phyloP scores from a whole-genome alignment of 1,284 basidiomycete species.

The Marasmius oreades region DNA sequence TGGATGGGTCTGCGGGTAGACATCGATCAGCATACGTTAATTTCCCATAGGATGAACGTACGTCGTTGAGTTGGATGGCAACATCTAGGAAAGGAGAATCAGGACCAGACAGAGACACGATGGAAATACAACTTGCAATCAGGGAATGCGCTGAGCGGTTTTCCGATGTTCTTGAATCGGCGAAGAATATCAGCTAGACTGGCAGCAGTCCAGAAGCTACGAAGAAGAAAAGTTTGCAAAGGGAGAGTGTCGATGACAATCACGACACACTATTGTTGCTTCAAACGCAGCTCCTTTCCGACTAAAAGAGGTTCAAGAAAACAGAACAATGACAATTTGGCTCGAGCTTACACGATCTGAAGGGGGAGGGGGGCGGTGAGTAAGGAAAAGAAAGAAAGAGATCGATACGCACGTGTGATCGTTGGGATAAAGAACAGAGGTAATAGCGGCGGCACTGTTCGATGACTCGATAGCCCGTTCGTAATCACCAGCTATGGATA shows the following conservation, averaged over 20 bases:
- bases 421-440: conserved; percentile 85
- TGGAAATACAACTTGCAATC: conserved; percentile 53
- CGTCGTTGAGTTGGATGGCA: conserved; percentile 88
- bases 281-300: conserved; percentile 88
- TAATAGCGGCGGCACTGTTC: conserved; percentile 88
- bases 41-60: conserved; percentile 27
- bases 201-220: conserved; percentile 83
- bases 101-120: neutral
- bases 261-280: conserved; percentile 78
- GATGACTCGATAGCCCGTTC: conserved; percentile 82
- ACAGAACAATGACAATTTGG: too few species aligned
- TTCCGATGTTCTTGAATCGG: conserved; percentile 77
- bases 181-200: conserved; percentile 84
- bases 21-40: neutral
- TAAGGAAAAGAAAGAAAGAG: neutral
- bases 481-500: conserved; percentile 75
- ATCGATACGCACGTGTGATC: conserved; percentile 65
- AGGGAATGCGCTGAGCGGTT: conserved; percentile 72
- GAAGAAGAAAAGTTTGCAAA: neutral
- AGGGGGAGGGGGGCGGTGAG: conserved; percentile 1
- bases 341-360: too few species aligned
- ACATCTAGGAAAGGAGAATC: conserved; percentile 45
- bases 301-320: conserved; percentile 35
- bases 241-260: neutral
- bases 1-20: conserved; percentile 74